phyloP scores from a whole-genome alignment of 352 stramenopile genomes.

The Albugo candida region DNA sequence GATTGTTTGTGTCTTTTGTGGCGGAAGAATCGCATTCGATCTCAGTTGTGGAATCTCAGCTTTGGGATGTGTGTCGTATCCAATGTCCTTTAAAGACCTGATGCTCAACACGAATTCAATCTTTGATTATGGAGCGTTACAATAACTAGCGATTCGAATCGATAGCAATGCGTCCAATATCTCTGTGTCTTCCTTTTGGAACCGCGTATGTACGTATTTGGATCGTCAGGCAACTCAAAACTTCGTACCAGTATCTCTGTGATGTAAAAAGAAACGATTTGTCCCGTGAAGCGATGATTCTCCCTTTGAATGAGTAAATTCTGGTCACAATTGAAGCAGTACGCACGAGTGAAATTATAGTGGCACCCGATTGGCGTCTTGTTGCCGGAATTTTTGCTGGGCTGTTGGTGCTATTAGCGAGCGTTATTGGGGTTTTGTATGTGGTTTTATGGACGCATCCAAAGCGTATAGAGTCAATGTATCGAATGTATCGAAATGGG shows the following conservation, averaged over 20 bases:
- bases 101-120: slow-evolving; percentile 86
- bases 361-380: slow-evolving; percentile 77
- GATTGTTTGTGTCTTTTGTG: slow-evolving; percentile 66
- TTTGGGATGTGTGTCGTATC: slow-evolving; percentile 60
- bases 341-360: slow-evolving; percentile 56
- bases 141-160: slow-evolving; percentile 33
- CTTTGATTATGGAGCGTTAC: slow-evolving; percentile 83
- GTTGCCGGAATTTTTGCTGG: slow-evolving; percentile 57
- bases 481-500: slow-evolving; percentile 18
- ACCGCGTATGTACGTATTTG: slow-evolving; percentile 78
- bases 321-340: slow-evolving; percentile 71
- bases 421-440: slow-evolving; percentile 59
- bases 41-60: slow-evolving; percentile 20
- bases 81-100: slow-evolving; percentile 87
- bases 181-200: slow-evolving; percentile 53
- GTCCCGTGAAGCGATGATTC: slow-evolving; percentile 60
- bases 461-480: too few relatives aligned
- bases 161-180: slow-evolving; percentile 27
- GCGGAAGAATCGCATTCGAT: slow-evolving; percentile 80
- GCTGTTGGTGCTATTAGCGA: slow-evolving; percentile 46
- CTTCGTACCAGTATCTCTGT: slow-evolving; percentile 67
- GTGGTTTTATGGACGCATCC: too few relatives aligned
- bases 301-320: slow-evolving; percentile 71
- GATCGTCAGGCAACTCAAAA: slow-evolving; percentile 44
- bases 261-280: slow-evolving; percentile 49